Percentiles rank a stretch among this genome's conserved stretches.
Conservation (phyloP, 2,329 filamentous ascomycete genomes). For the Claviceps fusiformis region DNA sequence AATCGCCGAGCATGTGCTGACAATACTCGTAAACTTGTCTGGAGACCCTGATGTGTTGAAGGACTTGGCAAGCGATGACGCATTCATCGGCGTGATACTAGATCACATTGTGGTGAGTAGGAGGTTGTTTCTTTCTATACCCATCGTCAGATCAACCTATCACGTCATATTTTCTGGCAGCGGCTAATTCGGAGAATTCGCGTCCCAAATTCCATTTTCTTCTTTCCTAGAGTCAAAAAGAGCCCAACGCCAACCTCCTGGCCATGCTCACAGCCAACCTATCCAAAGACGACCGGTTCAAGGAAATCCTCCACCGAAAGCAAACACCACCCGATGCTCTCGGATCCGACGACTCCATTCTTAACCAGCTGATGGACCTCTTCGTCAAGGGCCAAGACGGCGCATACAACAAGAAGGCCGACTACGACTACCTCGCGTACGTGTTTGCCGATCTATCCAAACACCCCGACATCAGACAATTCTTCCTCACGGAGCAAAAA, state of each 20-base stretch:
- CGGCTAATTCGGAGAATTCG: not conserved
- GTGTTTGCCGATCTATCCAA: slow-evolving; percentile 88
- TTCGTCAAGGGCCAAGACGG: slow-evolving; percentile 87
- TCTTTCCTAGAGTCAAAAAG: slow-evolving; percentile 46
- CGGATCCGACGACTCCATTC: slow-evolving; percentile 55
- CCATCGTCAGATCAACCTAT: not conserved
- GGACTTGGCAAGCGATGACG: slow-evolving; percentile 61
- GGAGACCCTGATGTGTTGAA: slow-evolving; percentile 65
- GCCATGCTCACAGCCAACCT: slow-evolving; percentile 92
- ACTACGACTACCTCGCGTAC: slow-evolving; percentile 89
- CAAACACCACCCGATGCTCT: slow-evolving; percentile 57
- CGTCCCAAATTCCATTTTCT: not conserved
- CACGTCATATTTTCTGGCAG: not conserved
- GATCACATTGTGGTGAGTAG: slow-evolving; percentile 56
- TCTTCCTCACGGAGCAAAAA: slow-evolving; percentile 59
- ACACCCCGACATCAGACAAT: slow-evolving; percentile 57
- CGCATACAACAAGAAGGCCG: slow-evolving; percentile 67
- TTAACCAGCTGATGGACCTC: slow-evolving; percentile 88
- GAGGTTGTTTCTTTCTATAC: not conserved
- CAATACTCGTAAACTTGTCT: slow-evolving; percentile 77
- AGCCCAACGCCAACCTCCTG: slow-evolving; percentile 70
- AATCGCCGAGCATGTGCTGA: slow-evolving; percentile 87
- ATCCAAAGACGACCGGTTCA: slow-evolving; percentile 63
- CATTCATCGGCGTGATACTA: slow-evolving; percentile 64
- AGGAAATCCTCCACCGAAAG: slow-evolving; percentile 53